Evolutionary conservation across 2,329 filamentous ascomycete genomes (phyloP), one percentile per base, ranked within the genome.

Genomic region (Phialocephala sp.): DNA sequence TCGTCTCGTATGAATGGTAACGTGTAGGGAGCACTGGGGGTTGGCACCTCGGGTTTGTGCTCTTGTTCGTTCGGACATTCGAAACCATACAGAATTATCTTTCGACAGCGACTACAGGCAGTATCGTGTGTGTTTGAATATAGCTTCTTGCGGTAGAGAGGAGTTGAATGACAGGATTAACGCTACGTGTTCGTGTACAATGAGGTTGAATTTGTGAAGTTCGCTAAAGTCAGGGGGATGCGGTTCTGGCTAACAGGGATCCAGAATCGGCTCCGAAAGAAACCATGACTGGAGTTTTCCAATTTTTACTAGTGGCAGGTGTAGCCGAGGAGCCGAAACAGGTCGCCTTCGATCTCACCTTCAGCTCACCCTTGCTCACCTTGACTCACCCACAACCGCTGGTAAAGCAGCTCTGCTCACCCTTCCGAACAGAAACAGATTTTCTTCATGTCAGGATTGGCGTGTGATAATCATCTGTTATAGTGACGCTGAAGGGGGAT

Each of bases 361-460:
- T 59, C 36, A 36, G 45, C 57, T 59, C 57, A 59, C 57, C 57
- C 36, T 57, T 57, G 55, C 11, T 39, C n/a, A n/a, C n/a, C n/a
- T n/a, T n/a, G n/a, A n/a, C 55, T 57, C 55, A 39, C 55, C 55
- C 8, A 45, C 8, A 45, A 45, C 41, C 18, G 41, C 41, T n/a
- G 18, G 41, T 45, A 45, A 45, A 45, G 41, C 41, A 45, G 41
- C 41, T 45, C 41, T 45, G 41, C 35, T 57, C 55, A 57, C 55
- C 55, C 37, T 57, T 57, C 55, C 55, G 55, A 57, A 57, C 55
- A 57, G 35, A 27, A 79, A 59, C 4, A 63, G 62, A 67, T 77
- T 54, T 22, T n/a, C 36, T 20, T 57, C 18, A 2, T 75, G 36
- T 9, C 75, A 66, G 22, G 27, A 39, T 39, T 58, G 55, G 55